Base-by-base conservation (phyloP, 768 basidiomycete genomes). In the Tylopilus plumbeoviolaceoides region DNA sequence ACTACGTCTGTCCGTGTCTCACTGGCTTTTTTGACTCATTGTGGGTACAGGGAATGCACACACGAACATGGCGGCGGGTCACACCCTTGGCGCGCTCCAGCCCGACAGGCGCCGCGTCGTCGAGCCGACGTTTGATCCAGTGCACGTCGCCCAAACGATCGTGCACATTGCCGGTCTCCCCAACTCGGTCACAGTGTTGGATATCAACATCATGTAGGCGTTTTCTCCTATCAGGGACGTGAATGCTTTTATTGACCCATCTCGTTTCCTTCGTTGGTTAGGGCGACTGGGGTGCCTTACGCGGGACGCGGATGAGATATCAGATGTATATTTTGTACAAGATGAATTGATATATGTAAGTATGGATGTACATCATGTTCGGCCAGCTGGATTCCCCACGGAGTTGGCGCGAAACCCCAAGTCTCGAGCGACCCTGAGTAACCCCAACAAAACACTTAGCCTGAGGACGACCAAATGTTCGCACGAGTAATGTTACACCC, bases 91-190 rank as follows among this genome's bases (percentile, higher is more conserved):
- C 4, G 74, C 79, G 2, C 70, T 83, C 20, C 91, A 94, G 63
- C 78, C 89, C 0, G 79, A 92, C 62, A 90, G 91, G 4, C 69
- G 72, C 3, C 60, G 72, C 12, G 52, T 73, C 5, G 70, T 72
- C 2, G 90, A 92, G 66, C 77, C 83, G 0, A 79, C 78, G 14
- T 87, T 91, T 62, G 84, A 89, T 54, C 84, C 82, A 8, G 63
- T 79, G 53, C 81, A 92, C 61, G 89, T 93, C 39, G 89, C 82
- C 0, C 73, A 81, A 50, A 78, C 85, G 1, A 69, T 93, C 35
- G 84, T 87, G 8, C 82, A 89, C 62, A 78, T 91, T 47, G 86
- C 87, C 3, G 72, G 72, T 41, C 73, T 93, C 38, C 89, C 89
- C 0, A 74, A 76, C 14, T 79, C 82, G 46, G 85, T 88, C 5